These are phyloP conservation scores for Hansenula sp. DNA, from an alignment of 1,139 yeast genomes.

Conservation along the genomic window DNA sequence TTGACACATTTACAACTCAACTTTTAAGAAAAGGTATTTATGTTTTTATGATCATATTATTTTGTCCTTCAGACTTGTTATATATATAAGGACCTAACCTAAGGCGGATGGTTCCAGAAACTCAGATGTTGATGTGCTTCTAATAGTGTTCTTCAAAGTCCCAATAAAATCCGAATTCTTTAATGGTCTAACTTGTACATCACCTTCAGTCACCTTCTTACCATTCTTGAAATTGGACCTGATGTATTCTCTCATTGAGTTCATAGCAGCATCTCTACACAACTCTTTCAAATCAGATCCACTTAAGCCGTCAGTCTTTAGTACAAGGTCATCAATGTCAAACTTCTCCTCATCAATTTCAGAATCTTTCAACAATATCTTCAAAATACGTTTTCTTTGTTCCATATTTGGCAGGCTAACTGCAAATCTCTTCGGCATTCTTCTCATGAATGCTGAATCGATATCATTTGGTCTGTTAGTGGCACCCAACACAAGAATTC, in stretches of 20 bases:
- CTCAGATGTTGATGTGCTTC: background rate
- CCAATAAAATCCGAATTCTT: conserved; percentile 30
- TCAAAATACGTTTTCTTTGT: conserved; percentile 69
- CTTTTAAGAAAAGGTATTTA: too few species aligned
- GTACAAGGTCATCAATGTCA: conserved; percentile 57
- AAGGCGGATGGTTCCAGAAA: background rate
- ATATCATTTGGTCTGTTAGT: conserved; percentile 91
- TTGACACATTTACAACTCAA: background rate
- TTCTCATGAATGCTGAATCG: conserved; percentile 85
- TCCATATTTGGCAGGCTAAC: conserved; percentile 66
- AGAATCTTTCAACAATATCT: conserved; percentile 63
- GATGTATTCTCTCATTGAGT: conserved; percentile 84
- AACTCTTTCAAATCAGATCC: conserved; percentile 91
- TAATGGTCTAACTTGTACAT: conserved; percentile 34
- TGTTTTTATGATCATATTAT: background rate
- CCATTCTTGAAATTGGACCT: conserved; percentile 31
- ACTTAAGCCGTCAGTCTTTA: conserved; percentile 68
- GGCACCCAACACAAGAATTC: conserved; percentile 89
- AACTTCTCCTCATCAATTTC: conserved; percentile 53
- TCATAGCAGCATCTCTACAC: conserved; percentile 90
- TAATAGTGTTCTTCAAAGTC: conserved; percentile 8
- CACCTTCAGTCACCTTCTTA: conserved; percentile 17
- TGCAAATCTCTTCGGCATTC: conserved; percentile 90
- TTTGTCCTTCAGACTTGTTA: too few species aligned
- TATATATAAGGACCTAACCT: background rate